phyloP scores from a whole-genome alignment of 148 eudicot genomes.

The Pouteria glomerata region DNA sequence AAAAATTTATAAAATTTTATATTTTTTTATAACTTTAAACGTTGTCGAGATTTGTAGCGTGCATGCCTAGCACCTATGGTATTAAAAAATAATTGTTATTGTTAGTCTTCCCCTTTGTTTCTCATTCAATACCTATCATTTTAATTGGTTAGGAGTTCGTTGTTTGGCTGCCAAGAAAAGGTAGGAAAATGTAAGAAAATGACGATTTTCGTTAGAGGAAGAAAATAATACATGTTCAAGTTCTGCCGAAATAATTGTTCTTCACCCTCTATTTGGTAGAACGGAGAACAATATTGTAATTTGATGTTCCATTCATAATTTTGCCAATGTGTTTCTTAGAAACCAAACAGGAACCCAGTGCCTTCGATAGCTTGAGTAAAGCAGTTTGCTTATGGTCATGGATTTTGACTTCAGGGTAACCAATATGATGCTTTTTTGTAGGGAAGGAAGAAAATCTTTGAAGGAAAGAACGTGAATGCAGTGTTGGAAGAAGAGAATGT shows the following conservation, averaged over 20 bases:
- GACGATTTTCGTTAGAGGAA: no score
- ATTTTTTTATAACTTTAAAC: no score
- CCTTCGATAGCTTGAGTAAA: not conserved
- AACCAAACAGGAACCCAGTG: not conserved
- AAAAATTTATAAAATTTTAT: no score
- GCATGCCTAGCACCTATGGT: no score
- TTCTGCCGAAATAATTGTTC: no score
- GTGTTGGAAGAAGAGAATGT: constrained; percentile 64
- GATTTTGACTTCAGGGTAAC: not conserved
- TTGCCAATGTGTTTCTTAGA: constrained; percentile 2
- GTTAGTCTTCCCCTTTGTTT: constrained; percentile 34
- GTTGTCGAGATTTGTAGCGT: no score
- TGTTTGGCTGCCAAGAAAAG: not conserved
- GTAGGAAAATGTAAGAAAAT: not conserved
- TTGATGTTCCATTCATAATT: not conserved
- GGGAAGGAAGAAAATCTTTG: constrained; percentile 76
- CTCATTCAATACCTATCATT: not conserved
- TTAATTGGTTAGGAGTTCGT: not conserved
- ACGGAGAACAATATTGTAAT: not conserved
- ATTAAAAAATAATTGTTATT: no score
- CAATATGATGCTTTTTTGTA: constrained; percentile 18
- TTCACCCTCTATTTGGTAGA: not conserved
- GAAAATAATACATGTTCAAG: no score
- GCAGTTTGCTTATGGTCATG: not conserved
- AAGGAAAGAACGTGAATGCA: constrained; percentile 44